Conservation (phyloP, 2,329 filamentous ascomycete genomes). For the Sarocladiaceae sp. region DNA sequence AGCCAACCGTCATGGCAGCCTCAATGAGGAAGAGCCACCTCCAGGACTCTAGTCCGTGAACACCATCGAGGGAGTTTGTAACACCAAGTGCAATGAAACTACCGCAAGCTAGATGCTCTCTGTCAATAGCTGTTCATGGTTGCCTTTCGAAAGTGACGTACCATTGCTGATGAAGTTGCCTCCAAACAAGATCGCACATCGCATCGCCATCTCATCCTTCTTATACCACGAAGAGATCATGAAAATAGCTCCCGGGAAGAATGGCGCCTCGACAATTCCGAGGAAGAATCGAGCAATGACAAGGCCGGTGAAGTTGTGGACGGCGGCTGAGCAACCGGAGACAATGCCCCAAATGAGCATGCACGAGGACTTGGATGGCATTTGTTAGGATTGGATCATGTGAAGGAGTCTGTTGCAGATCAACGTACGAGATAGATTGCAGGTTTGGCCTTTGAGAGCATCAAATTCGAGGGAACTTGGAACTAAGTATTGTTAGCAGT, state of each 20-base stretch:
- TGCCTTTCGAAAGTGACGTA: too few relatives aligned
- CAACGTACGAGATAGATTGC: not conserved
- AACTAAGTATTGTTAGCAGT: conserved; percentile 18
- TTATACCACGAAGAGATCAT: conserved; percentile 21
- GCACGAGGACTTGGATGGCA: not conserved
- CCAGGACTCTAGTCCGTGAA: conserved; percentile 52
- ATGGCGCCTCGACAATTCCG: conserved; percentile 31
- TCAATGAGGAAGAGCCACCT: conserved; percentile 68
- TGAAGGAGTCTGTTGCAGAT: not conserved
- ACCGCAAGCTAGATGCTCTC: conserved; percentile 62
- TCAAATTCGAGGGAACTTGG: not conserved
- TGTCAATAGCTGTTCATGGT: too few relatives aligned
- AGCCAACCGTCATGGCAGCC: conserved; percentile 49
- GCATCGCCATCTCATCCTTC: conserved; percentile 17
- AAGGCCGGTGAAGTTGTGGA: conserved; percentile 26
- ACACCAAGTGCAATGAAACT: conserved; percentile 59
- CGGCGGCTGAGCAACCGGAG: conserved; percentile 32
- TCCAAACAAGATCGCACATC: conserved; percentile 18
- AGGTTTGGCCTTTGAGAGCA: not conserved
- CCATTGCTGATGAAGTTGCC: not conserved
- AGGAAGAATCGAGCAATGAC: conserved; percentile 30
- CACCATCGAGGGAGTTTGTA: conserved; percentile 50
- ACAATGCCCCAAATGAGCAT: conserved; percentile 21
- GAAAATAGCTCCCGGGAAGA: conserved; percentile 14
- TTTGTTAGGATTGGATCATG: too few relatives aligned